Percentiles rank a stretch among this genome's conserved stretches.
Evolutionary conservation across 495 filamentous ascomycete species (phyloP).

Genomic region (Aspergillus mulundensis): DNA sequence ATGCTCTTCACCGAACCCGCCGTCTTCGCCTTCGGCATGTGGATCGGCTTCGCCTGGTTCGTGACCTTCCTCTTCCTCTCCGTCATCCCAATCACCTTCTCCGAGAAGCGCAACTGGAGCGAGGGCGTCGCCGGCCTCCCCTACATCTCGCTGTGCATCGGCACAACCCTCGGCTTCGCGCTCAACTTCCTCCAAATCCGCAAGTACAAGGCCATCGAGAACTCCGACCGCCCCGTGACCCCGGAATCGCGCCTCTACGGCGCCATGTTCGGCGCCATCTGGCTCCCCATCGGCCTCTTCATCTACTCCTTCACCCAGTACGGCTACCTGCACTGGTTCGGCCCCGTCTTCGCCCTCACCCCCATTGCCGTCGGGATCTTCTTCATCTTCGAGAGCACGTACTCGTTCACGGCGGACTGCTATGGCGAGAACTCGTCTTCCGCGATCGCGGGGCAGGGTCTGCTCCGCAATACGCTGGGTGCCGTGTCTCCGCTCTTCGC

Average conservation of each 20-base stretch:
- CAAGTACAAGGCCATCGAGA: constrained; percentile 56
- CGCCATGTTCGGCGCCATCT: constrained; percentile 62
- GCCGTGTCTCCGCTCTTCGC: constrained; percentile 49
- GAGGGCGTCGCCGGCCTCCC: constrained; percentile 66
- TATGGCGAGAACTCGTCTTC: constrained; percentile 43
- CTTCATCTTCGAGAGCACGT: constrained; percentile 43
- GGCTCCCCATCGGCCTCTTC: constrained; percentile 69
- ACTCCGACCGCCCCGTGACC: constrained; percentile 38
- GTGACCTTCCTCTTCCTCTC: constrained; percentile 75
- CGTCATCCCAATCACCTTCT: constrained; percentile 66
- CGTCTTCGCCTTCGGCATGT: constrained; percentile 67
- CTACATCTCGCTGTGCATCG: constrained; percentile 66
- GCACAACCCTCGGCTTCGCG: constrained; percentile 60
- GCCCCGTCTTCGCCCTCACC: constrained; percentile 53
- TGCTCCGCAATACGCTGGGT: constrained; percentile 46
- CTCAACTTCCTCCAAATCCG: constrained; percentile 52
- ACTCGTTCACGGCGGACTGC: constrained; percentile 43
- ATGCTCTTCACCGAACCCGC: constrained; percentile 72
- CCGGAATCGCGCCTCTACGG: constrained; percentile 54
- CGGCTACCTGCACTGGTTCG: constrained; percentile 57
- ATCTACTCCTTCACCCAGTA: constrained; percentile 79
- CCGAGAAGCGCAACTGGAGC: constrained; percentile 62
- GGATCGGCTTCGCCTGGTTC: constrained; percentile 71
- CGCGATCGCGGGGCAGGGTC: constrained; percentile 47
- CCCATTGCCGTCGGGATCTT: constrained; percentile 45